Evolutionary conservation across 2,329 filamentous ascomycete species (phyloP).

Genomic region (Phialocephala subalpina): DNA sequence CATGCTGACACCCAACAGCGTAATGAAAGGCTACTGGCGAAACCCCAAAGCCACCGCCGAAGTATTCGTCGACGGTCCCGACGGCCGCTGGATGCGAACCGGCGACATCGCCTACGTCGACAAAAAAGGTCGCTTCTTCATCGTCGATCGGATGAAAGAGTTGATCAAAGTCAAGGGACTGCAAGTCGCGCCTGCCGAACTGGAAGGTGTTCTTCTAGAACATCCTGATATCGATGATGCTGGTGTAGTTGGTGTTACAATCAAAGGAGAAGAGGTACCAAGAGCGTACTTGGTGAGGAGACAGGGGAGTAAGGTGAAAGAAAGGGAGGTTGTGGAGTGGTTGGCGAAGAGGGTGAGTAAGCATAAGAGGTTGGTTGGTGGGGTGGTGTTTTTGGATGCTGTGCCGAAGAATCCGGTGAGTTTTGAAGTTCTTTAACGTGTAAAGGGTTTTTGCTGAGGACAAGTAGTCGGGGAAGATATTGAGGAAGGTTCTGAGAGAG

Average conservation of each 20-base stretch:
- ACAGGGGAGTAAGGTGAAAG: conserved; percentile 42
- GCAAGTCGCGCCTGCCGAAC: conserved; percentile 57
- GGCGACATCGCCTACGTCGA: conserved; percentile 70
- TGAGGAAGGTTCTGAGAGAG: conserved; percentile 55
- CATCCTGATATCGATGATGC: conserved; percentile 52
- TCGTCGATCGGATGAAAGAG: conserved; percentile 72
- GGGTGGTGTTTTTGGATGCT: conserved; percentile 68
- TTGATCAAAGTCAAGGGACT: conserved; percentile 59
- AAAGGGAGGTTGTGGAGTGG: conserved; percentile 60
- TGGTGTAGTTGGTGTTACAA: conserved; percentile 54
- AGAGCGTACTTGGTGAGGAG: conserved; percentile 63
- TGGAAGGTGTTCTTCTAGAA: conserved; percentile 52
- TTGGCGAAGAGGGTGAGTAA: conserved; percentile 66
- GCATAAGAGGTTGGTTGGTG: conserved; percentile 75
- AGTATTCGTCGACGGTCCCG: conserved; percentile 68
- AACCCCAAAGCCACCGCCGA: conserved; percentile 69
- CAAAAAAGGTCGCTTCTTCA: conserved; percentile 80
- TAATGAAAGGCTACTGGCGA: conserved; percentile 66
- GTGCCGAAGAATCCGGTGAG: conserved; percentile 73
- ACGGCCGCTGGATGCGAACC: conserved; percentile 74
- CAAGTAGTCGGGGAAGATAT: conserved; percentile 53
- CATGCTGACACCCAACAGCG: conserved; percentile 30
- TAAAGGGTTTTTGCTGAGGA: neutral
- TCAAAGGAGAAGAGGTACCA: conserved; percentile 60
- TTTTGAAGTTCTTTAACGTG: neutral